A percentile compares a stretch with the other conserved stretches of the same genome.
Evolutionary conservation across 257 asterid species (phyloP).

Genomic region (Salvia splendens): DNA sequence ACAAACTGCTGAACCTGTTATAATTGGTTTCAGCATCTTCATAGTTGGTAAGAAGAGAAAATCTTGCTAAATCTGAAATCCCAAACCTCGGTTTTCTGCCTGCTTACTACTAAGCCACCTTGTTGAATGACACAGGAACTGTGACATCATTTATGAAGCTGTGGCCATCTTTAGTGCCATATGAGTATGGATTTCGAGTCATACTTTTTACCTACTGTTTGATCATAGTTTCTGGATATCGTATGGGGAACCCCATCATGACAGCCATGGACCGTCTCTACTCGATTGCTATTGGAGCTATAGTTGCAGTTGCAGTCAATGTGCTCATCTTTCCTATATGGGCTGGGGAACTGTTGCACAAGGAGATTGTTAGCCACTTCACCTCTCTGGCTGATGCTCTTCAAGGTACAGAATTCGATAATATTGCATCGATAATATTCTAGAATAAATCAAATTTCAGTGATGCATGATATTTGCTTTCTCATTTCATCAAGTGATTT

Average conservation of each 20-base stretch:
- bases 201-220: constrained; percentile 68
- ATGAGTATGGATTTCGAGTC: constrained; percentile 71
- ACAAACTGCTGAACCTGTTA: constrained; percentile 54
- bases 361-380: constrained; percentile 61
- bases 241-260: constrained; percentile 63
- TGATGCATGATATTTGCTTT: neutral
- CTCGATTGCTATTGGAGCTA: constrained; percentile 71
- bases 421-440: neutral
- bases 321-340: constrained; percentile 60
- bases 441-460: neutral
- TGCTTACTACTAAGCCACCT: neutral
- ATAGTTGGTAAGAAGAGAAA: constrained; percentile 46
- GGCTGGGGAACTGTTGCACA: constrained; percentile 78
- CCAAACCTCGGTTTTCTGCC: neutral
- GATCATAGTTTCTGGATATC: constrained; percentile 71
- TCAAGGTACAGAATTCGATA: constrained; percentile 44
- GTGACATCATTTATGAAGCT: constrained; percentile 65
- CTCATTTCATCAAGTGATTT: neutral
- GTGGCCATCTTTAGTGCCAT: constrained; percentile 67
- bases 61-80: neutral
- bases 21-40: constrained; percentile 73
- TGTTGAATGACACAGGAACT: constrained; percentile 42
- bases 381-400: constrained; percentile 63
- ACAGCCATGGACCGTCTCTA: constrained; percentile 70
- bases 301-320: constrained; percentile 62